Conservation (phyloP, 78 protist genomes). For the Protostelium mycophagum region DNA sequence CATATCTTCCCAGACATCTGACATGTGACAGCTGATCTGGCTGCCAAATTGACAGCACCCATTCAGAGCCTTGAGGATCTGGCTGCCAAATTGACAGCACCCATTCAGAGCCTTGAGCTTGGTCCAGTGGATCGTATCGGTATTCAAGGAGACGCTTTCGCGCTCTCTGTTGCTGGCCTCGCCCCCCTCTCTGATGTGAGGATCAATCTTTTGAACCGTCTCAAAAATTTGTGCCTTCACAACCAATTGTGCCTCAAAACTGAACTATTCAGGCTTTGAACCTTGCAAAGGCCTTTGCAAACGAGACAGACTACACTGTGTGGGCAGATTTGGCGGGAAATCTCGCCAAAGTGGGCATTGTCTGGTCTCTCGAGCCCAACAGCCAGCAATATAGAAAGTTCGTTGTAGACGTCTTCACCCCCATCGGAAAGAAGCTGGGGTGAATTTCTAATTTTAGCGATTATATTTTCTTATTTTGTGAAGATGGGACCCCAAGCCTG, state of each 20-base stretch:
- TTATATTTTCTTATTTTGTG: background rate
- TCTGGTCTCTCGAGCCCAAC: constrained; percentile 1
- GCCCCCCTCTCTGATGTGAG: constrained; percentile 16
- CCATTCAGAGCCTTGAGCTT: constrained; percentile 13
- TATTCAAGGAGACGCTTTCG: background rate
- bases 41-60: background rate
- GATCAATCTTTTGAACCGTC: background rate
- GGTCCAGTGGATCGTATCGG: constrained; percentile 23
- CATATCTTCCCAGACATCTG: background rate
- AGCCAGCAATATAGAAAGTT: background rate
- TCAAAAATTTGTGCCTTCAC: background rate
- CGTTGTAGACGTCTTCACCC: background rate
- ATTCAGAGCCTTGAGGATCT: constrained; percentile 10
- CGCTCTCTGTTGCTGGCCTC: constrained; percentile 14
- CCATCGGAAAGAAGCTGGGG: background rate
- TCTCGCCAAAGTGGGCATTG: background rate
- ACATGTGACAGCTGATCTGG: constrained; percentile 31
- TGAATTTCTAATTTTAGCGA: background rate
- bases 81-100: background rate
- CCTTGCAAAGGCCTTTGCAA: constrained; percentile 21
- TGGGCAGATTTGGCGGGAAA: constrained; percentile 18
- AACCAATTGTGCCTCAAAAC: background rate
- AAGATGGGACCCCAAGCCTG: constrained; percentile 19
- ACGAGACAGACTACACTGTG: constrained; percentile 43
- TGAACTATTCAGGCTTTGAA: constrained; percentile 21